A percentile compares a stretch with the other conserved stretches of the same genome.
These are phyloP conservation scores for Botrytis galanthina DNA, from an alignment of 2,329 filamentous ascomycete genomes.

Conservation along the genomic window DNA sequence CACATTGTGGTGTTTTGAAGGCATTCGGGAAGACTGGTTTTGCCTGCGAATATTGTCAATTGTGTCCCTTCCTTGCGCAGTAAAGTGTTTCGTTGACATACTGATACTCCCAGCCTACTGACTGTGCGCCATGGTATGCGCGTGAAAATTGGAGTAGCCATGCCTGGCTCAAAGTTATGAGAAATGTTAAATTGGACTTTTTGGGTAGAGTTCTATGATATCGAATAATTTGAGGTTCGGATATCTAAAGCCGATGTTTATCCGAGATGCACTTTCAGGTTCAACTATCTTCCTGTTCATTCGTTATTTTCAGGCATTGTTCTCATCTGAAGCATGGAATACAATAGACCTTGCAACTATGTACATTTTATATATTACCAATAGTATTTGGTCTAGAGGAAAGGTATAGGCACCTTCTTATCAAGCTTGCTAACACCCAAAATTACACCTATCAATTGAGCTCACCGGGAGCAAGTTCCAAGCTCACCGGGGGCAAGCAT, in stretches of 20 bases:
- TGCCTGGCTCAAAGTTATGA: slow-evolving; percentile 21
- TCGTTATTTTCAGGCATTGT: background rate
- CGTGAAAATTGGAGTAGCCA: slow-evolving; percentile 32
- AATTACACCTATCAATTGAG: background rate
- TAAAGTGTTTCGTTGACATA: slow-evolving; percentile 10
- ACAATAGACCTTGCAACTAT: background rate
- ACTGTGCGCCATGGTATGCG: slow-evolving; percentile 33
- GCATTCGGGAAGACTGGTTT: slow-evolving; percentile 22
- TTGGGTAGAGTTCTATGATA: slow-evolving; percentile 11
- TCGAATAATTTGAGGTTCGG: slow-evolving; percentile 18
- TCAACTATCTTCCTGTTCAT: background rate
- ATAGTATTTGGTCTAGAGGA: background rate
- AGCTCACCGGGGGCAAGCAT: background rate
- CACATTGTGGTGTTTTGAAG: slow-evolving; percentile 14
- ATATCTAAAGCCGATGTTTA: slow-evolving; percentile 8
- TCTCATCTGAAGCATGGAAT: background rate
- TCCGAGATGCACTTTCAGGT: background rate
- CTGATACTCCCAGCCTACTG: slow-evolving; percentile 22
- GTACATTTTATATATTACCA: background rate
- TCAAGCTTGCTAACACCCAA: background rate
- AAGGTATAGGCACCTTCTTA: background rate
- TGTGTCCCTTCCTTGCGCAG: background rate
- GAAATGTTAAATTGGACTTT: slow-evolving; percentile 5
- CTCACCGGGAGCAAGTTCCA: background rate
- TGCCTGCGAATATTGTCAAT: slow-evolving; percentile 24